Evolutionary conservation across 2,329 filamentous ascomycete species (phyloP).

Genomic region (Arthrocladium fulminans): DNA sequence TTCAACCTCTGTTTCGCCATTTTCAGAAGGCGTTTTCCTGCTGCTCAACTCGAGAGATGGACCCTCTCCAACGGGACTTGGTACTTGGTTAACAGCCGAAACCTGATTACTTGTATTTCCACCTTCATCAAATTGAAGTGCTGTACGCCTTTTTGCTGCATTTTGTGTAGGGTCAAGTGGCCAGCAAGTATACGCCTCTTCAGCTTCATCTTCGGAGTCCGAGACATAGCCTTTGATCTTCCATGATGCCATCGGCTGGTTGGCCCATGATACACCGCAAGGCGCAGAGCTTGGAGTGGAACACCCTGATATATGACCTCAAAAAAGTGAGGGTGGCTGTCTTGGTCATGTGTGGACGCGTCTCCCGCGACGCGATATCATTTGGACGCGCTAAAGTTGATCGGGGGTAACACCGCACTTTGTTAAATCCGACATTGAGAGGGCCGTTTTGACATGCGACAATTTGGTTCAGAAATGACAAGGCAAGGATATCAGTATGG

Average conservation of each 20-base stretch:
- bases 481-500: not conserved
- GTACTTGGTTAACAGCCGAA: too few relatives aligned
- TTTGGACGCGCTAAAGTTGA: too few relatives aligned
- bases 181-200: too few relatives aligned
- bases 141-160: not conserved
- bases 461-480: not conserved
- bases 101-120: too few relatives aligned
- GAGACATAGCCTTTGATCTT: slow-evolving; percentile 43
- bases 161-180: slow-evolving; percentile 4
- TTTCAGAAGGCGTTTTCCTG: not conserved
- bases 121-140: too few relatives aligned
- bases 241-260: slow-evolving; percentile 30
- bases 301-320: not conserved
- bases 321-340: not conserved
- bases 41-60: not conserved
- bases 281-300: not conserved
- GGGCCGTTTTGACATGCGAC: too few relatives aligned
- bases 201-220: slow-evolving; percentile 41
- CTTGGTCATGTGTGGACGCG: slow-evolving; percentile 1
- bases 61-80: not conserved
- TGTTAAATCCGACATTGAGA: not conserved
- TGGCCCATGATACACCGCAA: slow-evolving; percentile 14
- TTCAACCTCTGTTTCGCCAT: not conserved
- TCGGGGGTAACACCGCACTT: not conserved
- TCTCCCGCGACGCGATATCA: not conserved